Conservation (phyloP, 2,329 filamentous ascomycete genomes). For the Aphanoascus verrucosus region DNA sequence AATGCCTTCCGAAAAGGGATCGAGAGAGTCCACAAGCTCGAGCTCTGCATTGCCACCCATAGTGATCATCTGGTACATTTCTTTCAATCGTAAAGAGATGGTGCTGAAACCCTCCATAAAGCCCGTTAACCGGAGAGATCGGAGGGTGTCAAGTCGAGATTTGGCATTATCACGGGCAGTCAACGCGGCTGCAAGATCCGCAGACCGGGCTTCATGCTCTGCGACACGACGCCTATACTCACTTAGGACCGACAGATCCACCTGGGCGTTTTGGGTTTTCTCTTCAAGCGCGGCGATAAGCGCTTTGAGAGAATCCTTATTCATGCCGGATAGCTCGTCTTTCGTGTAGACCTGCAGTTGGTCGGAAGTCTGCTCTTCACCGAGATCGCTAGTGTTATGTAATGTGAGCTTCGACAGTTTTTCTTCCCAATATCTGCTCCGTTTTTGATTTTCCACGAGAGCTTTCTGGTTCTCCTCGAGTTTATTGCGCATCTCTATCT, state of each 20-base stretch:
- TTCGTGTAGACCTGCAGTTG: conserved; percentile 66
- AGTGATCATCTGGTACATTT: conserved; percentile 99
- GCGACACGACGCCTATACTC: conserved; percentile 81
- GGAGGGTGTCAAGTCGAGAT: conserved; percentile 83
- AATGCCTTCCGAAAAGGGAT: conserved; percentile 95
- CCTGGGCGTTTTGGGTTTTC: conserved; percentile 71
- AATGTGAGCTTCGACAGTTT: conserved; percentile 75
- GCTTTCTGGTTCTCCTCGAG: conserved; percentile 92
- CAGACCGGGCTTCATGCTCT: conserved; percentile 70
- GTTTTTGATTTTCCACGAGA: conserved; percentile 73
- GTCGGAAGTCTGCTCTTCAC: conserved; percentile 40
- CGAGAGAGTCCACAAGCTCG: conserved; percentile 88
- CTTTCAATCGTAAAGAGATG: conserved; percentile 89
- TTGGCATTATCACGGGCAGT: conserved; percentile 73
- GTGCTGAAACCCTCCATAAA: conserved; percentile 97
- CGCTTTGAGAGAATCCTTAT: conserved; percentile 52
- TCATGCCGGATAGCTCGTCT: conserved; percentile 54
- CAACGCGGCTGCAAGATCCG: conserved; percentile 71
- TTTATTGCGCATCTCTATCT: conserved; percentile 98
- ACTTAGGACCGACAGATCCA: conserved; percentile 78
- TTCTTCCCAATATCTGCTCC: conserved; percentile 74
- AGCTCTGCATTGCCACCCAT: conserved; percentile 98
- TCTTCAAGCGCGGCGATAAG: conserved; percentile 58
- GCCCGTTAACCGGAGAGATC: conserved; percentile 78
- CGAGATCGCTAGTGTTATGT: conserved; percentile 66